Conservation (phyloP, 371 early-diverging fungal species). For the Lichtheimia ramosa region DNA sequence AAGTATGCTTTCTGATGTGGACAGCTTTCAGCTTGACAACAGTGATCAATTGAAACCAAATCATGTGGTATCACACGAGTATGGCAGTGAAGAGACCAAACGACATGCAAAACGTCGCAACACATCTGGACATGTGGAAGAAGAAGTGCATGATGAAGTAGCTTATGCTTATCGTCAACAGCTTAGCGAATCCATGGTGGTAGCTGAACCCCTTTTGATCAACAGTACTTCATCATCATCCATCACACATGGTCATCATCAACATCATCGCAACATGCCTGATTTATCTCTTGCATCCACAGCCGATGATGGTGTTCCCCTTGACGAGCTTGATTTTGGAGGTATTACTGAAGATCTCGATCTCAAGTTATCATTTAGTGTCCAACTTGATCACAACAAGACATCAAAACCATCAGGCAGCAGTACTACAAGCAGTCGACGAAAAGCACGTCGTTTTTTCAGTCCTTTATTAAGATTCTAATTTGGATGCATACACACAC, state of each 20-base stretch:
- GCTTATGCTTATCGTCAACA: conserved; percentile 30
- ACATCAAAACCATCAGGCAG: conserved; percentile 8
- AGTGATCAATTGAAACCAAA: not conserved
- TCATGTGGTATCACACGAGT: not conserved
- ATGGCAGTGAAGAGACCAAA: conserved; percentile 16
- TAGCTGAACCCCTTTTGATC: conserved; percentile 7
- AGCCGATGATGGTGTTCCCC: conserved; percentile 3
- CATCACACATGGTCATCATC: not conserved
- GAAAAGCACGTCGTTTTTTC: conserved; percentile 28
- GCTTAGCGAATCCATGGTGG: conserved; percentile 13
- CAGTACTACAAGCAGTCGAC: conserved; percentile 21
- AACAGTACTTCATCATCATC: conserved; percentile 4
- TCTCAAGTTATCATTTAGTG: conserved; percentile 17
- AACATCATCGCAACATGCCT: conserved; percentile 3
- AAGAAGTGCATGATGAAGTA: conserved; percentile 15
- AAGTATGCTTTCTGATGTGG: conserved; percentile 44
- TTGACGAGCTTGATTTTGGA: conserved; percentile 17
- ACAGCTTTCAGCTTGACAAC: conserved; percentile 29
- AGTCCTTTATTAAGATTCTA: conserved; percentile 23
- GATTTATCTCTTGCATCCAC: conserved; percentile 12
- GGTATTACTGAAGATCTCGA: conserved; percentile 30
- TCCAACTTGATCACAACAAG: conserved; percentile 7
- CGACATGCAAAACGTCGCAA: conserved; percentile 39
- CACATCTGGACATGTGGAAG: conserved; percentile 19
- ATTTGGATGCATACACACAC: not conserved